Percentiles rank a stretch among this genome's conserved stretches.
These are phyloP conservation scores for Handroanthus guayacan DNA, from an alignment of 257 asterid genomes.

Conservation along the genomic window DNA sequence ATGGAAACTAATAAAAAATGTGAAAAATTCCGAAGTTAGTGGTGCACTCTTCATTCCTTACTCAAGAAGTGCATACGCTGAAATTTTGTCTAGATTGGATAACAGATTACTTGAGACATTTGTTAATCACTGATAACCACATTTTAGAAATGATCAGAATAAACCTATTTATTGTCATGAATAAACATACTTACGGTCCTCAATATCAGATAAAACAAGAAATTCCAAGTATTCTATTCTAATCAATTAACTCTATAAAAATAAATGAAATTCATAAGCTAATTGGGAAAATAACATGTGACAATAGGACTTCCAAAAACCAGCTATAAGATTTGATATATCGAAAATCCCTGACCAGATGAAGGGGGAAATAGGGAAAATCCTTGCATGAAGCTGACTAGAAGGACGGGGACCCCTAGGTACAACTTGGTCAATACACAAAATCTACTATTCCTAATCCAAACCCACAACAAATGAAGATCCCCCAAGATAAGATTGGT, in stretches of 20 bases:
- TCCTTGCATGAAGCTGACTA: slow-evolving; percentile 4
- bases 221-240: neutral
- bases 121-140: slow-evolving; percentile 16
- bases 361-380: neutral
- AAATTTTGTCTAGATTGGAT: slow-evolving; percentile 17
- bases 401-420: slow-evolving; percentile 9
- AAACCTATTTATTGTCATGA: slow-evolving; percentile 3
- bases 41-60: slow-evolving; percentile 16
- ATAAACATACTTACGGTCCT: slow-evolving; percentile 7
- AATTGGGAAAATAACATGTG: slow-evolving; percentile 1
- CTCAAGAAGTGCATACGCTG: slow-evolving; percentile 28
- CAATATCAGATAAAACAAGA: slow-evolving; percentile 13
- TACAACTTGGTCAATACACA: neutral
- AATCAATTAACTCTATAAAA: neutral
- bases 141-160: neutral
- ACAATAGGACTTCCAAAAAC: neutral
- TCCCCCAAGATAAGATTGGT: slow-evolving; percentile 19
- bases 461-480: slow-evolving; percentile 9
- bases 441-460: slow-evolving; percentile 12
- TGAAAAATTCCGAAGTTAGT: slow-evolving; percentile 42
- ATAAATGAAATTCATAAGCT: slow-evolving; percentile 17
- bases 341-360: neutral
- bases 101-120: slow-evolving; percentile 12
- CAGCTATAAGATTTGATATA: slow-evolving; percentile 1
- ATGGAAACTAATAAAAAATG: slow-evolving; percentile 65